These are phyloP conservation scores for Globisporangium alternatum DNA, from an alignment of 352 stramenopile genomes.

Conservation along the genomic window DNA sequence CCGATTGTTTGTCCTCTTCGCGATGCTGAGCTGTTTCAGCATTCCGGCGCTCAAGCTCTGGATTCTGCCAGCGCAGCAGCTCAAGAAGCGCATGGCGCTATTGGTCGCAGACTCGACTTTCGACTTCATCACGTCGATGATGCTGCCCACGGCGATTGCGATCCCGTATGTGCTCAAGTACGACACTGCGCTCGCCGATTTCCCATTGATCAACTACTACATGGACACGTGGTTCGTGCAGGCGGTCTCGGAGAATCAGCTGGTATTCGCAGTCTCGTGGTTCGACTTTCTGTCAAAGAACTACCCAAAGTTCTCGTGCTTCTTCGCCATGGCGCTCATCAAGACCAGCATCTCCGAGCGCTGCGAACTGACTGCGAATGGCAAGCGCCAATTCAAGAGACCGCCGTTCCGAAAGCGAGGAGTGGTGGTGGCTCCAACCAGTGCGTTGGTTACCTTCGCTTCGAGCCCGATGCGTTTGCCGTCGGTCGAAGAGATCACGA, in stretches of 20 bases:
- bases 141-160: slow-evolving; percentile 5
- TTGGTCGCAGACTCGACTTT: slow-evolving; percentile 7
- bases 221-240: slow-evolving; percentile 12
- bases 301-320: slow-evolving; percentile 2
- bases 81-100: slow-evolving; percentile 8
- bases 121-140: slow-evolving; percentile 5
- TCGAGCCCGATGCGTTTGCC: background rate
- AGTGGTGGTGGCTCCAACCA: background rate
- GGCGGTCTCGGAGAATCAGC: slow-evolving; percentile 4
- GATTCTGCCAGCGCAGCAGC: background rate
- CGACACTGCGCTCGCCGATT: slow-evolving; percentile 2
- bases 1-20: background rate
- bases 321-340: background rate
- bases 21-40: slow-evolving; percentile 1
- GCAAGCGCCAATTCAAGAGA: background rate
- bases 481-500: background rate
- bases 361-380: background rate
- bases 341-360: background rate
- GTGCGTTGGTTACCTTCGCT: background rate
- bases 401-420: background rate
- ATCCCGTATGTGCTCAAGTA: slow-evolving; percentile 7
- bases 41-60: slow-evolving; percentile 6
- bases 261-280: slow-evolving; percentile 8
- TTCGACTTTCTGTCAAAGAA: slow-evolving; percentile 10
- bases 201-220: slow-evolving; percentile 16